Conservation (phyloP, 441 rosid genomes). For the Metrosideros polymorpha region DNA sequence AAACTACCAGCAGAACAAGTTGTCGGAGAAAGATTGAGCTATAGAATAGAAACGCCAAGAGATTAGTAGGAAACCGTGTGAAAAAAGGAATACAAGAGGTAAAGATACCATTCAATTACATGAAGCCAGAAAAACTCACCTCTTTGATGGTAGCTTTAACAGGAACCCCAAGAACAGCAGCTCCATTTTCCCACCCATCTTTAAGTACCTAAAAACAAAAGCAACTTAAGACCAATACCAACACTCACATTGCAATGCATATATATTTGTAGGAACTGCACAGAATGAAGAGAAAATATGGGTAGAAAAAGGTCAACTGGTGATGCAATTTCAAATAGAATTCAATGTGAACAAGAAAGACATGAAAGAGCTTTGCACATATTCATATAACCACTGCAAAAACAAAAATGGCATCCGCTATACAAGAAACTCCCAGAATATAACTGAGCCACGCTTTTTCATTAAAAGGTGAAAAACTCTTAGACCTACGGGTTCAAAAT, state of each 20-base stretch:
- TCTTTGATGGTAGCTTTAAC: constrained; percentile 95
- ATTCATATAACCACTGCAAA: neutral
- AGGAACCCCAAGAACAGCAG: constrained; percentile 95
- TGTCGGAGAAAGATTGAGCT: neutral
- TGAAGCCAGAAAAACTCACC: constrained; percentile 22
- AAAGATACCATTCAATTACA: neutral
- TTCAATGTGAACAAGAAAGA: neutral
- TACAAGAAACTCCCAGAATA: neutral
- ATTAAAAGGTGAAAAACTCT: neutral
- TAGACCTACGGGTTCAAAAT: neutral
- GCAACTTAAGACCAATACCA: neutral
- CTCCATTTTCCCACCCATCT: constrained; percentile 72
- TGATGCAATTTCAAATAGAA: neutral
- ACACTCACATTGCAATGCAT: neutral
- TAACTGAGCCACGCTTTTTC: neutral
- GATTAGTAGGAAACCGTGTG: neutral
- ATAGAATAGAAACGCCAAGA: neutral
- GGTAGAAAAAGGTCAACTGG: neutral
- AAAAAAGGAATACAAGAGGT: neutral
- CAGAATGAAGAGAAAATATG: neutral
- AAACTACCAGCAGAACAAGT: neutral
- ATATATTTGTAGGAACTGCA: neutral
- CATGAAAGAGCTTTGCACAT: neutral
- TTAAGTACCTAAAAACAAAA: constrained; percentile 50
- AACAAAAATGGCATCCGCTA: neutral